A percentile compares a stretch with the other conserved stretches of the same genome.
Conservation (phyloP, 2,329 filamentous ascomycete species). For the Knufia fluminis region DNA sequence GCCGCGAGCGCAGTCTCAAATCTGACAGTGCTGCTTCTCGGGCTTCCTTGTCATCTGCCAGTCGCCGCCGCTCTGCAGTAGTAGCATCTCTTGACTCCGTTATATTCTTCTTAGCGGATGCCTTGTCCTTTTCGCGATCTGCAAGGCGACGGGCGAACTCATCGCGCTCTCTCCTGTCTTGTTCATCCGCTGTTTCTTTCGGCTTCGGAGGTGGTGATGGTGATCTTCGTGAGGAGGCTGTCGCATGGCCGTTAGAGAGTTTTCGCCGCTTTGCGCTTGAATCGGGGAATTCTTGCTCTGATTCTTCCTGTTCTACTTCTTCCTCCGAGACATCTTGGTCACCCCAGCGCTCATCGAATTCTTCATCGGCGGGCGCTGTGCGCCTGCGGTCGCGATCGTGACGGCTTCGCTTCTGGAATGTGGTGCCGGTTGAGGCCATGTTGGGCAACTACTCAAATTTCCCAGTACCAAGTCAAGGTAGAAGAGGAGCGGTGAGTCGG, state of each 20-base stretch:
- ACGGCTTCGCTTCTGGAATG: conserved; percentile 7
- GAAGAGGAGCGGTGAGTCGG: no score
- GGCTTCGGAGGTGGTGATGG: conserved; percentile 39
- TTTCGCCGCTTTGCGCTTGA: conserved; percentile 64
- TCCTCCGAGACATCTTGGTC: conserved; percentile 57
- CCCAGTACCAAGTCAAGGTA: no score
- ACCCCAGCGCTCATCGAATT: conserved; percentile 72
- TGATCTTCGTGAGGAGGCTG: conserved; percentile 18
- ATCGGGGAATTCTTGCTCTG: conserved; percentile 49
- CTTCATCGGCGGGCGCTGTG: conserved; percentile 27
- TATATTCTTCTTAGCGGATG: conserved; percentile 52
- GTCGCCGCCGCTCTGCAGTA: conserved; percentile 50
- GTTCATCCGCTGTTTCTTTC: conserved; percentile 47
- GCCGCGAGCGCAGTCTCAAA: conserved; percentile 71
- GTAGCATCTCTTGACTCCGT: conserved; percentile 52
- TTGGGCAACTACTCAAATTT: not conserved
- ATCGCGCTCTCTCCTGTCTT: conserved; percentile 65
- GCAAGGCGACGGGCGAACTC: conserved; percentile 69
- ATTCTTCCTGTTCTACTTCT: conserved; percentile 41
- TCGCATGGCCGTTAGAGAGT: conserved; percentile 46
- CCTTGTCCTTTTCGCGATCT: conserved; percentile 59
- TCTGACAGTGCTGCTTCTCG: conserved; percentile 67
- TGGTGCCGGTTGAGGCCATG: conserved; percentile 3
- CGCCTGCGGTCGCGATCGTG: conserved; percentile 1
- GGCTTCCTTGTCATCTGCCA: conserved; percentile 59